Conservation (phyloP, 352 stramenopile species). For the Peronospora destructor region DNA sequence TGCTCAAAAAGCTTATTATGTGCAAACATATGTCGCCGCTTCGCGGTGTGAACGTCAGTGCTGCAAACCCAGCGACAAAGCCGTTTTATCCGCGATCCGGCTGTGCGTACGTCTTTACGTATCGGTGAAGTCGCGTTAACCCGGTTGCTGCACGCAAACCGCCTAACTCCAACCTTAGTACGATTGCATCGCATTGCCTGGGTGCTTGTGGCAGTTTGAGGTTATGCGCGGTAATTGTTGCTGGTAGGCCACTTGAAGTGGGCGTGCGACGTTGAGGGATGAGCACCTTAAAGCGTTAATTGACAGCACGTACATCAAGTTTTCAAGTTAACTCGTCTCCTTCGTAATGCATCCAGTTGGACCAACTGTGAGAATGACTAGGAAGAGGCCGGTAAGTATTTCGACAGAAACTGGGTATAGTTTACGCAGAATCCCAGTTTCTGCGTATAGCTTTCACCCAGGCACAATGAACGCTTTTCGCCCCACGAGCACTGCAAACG, state of each 20-base stretch:
- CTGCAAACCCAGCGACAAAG: slow-evolving; percentile 20
- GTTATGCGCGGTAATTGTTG: slow-evolving; percentile 17
- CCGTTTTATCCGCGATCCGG: slow-evolving; percentile 69
- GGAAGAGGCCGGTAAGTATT: slow-evolving; percentile 5
- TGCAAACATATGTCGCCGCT: slow-evolving; percentile 77
- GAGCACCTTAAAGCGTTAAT: slow-evolving; percentile 33
- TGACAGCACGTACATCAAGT: slow-evolving; percentile 12
- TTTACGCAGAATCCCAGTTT: background rate
- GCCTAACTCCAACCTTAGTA: slow-evolving; percentile 61
- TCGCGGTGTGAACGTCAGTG: slow-evolving; percentile 63
- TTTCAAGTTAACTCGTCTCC: slow-evolving; percentile 2
- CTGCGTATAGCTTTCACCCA: slow-evolving; percentile 7
- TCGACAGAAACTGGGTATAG: background rate
- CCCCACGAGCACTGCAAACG: background rate
- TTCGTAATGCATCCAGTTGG: slow-evolving; percentile 1
- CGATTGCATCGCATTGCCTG: slow-evolving; percentile 60
- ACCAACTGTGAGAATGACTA: background rate
- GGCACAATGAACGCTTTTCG: too few species aligned
- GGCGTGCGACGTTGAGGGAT: slow-evolving; percentile 9
- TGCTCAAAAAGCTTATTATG: slow-evolving; percentile 78
- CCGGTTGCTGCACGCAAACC: slow-evolving; percentile 65
- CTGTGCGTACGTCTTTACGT: slow-evolving; percentile 65
- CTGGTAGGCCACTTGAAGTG: slow-evolving; percentile 45
- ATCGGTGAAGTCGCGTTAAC: slow-evolving; percentile 72
- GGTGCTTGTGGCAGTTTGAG: slow-evolving; percentile 34